Evolutionary conservation across 192 early-diverging fungal genomes (phyloP), one percentile per base, ranked within the genome.

Genomic region (Coemansia asiatica): DNA sequence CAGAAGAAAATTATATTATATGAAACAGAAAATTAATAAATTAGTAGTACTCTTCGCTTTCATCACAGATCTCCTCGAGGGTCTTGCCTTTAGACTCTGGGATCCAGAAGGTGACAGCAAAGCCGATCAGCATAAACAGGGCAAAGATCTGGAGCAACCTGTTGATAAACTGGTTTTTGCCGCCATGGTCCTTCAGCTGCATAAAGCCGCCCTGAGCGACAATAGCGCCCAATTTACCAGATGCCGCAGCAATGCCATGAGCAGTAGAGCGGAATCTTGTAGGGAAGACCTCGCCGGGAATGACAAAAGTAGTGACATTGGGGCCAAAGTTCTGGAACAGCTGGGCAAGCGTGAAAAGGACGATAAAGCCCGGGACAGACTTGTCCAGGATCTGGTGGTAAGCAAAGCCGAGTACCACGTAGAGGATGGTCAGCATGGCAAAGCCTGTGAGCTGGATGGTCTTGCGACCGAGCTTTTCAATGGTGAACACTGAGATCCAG

Each of bases 311-410:
- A 6, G 95, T 98, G 19, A 86, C 67, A 79, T 98, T 98, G 57
- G 96, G 96, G 7, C 96, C 96, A 85, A 94, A 96, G 86, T 98
- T 95, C 83, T 92, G 92, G 85, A 96, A 93, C 64, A 94, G 74
- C 66, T 90, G 87, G 2, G 88, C 87, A 9, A 85, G 55, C 0
- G 86, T 83, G 61, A 86, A 92, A 28, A 92, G 65, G 6, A 90
- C 78, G 38, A 90, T 83, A 64, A 90, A 92, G 9, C 82, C 82
- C 8, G 72, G 79, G 0, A 66, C 53, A 0, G 89, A 90, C 51
- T 60, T 76, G 68, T 80, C 82, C 35, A 85, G 69, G 61, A 93
- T 91, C 56, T 82, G 48, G 61, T 88, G 61, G 74, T 91, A 91
- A 27, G 66, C 89, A 63, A 91, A 91, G 36, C 90, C 90, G 29